Base-by-base conservation (phyloP, 768 basidiomycete genomes). In the Tricholoma matsutake region DNA sequence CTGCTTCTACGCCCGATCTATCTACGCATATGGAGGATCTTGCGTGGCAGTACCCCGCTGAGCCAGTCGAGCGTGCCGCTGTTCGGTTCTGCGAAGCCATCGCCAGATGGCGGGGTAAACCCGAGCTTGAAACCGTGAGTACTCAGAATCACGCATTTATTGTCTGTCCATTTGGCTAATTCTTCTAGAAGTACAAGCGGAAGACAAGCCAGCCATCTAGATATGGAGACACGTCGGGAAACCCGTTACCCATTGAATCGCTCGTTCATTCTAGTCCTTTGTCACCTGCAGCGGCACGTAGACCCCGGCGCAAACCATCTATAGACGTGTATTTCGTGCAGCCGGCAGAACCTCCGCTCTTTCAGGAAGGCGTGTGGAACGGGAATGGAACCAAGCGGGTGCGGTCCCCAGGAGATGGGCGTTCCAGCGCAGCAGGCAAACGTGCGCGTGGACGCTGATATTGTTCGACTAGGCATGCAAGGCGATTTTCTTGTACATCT, bases 1-100 rank as follows among this genome's bases (percentile, higher is more conserved):
- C 90, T 8, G 72, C 78, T 6, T 79, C 85, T 16, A 88, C 88
- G 0, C 87, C 87, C 0, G 90, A 93, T 69, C 78, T 93, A 22
- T 83, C 88, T 3, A 89, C 87, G 1, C 90, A 93, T 65, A 85
- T 93, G 85, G 89, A 91, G 68, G 81, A 86, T 64, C 76, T 90
- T 3, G 89, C 90, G 1, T 88, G 87, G 84, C 84, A 86, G 65
- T 94, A 87, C 69, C 91, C 92, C 31, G 86, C 88, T 1, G 91
- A 94, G 66, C 87, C 90, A 20, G 83, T 93, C 14, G 92, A 94
- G 68, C 81, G 91, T 18, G 86, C 88, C 29, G 85, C 89, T 0
- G 79, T 92, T 5, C 78, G 90, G 54, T 94, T 91, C 68, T 92
- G 87, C 67, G 92, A 94, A 69, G 90, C 90, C 35, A 81, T 94